A percentile compares a stretch with the other conserved stretches of the same genome.
These are phyloP conservation scores for Leishmania braziliensis DNA, from an alignment of 208 protist genomes.

Conservation along the genomic window DNA sequence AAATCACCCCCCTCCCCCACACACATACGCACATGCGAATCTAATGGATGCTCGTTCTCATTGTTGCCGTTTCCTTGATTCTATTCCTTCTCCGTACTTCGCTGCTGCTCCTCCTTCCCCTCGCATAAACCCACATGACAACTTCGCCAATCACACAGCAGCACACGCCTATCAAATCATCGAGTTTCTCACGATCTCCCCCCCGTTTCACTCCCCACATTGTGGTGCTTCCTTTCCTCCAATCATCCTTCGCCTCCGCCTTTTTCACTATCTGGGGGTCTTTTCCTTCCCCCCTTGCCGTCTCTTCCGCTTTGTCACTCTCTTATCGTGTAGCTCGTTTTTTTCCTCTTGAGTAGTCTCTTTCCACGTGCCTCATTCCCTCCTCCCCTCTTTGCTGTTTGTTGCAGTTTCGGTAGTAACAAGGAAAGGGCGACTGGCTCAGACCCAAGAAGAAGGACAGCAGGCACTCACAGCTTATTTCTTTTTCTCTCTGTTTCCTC, in stretches of 20 bases:
- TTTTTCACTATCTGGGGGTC: background rate
- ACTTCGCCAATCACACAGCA: background rate
- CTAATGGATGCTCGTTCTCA: conserved; percentile 7
- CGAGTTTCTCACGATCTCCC: background rate
- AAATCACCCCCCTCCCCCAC: background rate
- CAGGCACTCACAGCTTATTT: background rate
- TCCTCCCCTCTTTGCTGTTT: background rate
- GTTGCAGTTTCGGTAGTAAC: background rate
- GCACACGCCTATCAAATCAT: background rate
- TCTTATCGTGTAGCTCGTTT: background rate
- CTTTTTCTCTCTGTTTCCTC: background rate
- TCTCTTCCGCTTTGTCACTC: background rate
- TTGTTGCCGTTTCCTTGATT: conserved; percentile 9
- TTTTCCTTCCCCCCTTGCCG: background rate
- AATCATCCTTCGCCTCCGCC: background rate
- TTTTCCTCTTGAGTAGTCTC: background rate
- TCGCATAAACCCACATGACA: background rate
- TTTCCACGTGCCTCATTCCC: background rate
- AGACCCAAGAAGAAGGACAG: background rate
- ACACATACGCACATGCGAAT: background rate
- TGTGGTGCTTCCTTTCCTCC: background rate
- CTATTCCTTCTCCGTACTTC: background rate
- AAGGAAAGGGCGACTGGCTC: background rate
- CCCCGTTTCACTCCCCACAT: background rate
- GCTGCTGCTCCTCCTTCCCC: background rate